Percentiles rank a stretch among this genome's conserved stretches.
These are phyloP conservation scores for Vitis rupestris DNA, from an alignment of 164 flowering plant species.

Conservation along the genomic window DNA sequence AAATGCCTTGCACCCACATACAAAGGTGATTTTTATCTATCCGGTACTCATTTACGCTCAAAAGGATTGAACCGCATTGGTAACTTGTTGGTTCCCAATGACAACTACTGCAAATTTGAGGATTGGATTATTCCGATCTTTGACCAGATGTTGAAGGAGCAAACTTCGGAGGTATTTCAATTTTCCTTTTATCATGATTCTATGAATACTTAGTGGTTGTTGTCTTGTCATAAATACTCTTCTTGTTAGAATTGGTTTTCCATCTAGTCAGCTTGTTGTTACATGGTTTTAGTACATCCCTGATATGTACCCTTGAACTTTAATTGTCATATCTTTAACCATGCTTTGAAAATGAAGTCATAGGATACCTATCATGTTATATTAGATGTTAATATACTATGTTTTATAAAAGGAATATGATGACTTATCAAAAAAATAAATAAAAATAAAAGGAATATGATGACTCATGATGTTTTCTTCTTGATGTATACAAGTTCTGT, in stretches of 20 bases:
- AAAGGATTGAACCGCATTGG: conserved; percentile 96
- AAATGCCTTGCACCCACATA: conserved; percentile 96
- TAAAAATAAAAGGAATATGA: too few species aligned
- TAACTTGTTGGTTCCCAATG: conserved; percentile 92
- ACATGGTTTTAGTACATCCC: background rate
- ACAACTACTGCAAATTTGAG: conserved; percentile 97
- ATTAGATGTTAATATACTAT: background rate
- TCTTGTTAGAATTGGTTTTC: background rate
- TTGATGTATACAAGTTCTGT: too few species aligned
- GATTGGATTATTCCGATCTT: conserved; percentile 95
- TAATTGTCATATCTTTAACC: background rate
- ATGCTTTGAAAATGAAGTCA: background rate
- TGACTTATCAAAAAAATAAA: too few species aligned
- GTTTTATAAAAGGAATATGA: background rate
- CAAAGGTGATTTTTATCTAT: conserved; percentile 80
- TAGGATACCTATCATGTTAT: background rate
- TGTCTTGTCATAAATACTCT: background rate
- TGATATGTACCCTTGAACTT: background rate
- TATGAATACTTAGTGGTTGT: background rate
- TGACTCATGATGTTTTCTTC: too few species aligned
- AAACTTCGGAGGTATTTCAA: conserved; percentile 57
- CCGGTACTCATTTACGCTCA: conserved; percentile 78
- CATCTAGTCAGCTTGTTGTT: background rate
- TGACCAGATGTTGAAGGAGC: conserved; percentile 89
- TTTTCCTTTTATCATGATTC: background rate